Percentiles rank a stretch among this genome's conserved stretches.
Conservation (phyloP, 495 filamentous ascomycete genomes). For the Parmelia sp. region DNA sequence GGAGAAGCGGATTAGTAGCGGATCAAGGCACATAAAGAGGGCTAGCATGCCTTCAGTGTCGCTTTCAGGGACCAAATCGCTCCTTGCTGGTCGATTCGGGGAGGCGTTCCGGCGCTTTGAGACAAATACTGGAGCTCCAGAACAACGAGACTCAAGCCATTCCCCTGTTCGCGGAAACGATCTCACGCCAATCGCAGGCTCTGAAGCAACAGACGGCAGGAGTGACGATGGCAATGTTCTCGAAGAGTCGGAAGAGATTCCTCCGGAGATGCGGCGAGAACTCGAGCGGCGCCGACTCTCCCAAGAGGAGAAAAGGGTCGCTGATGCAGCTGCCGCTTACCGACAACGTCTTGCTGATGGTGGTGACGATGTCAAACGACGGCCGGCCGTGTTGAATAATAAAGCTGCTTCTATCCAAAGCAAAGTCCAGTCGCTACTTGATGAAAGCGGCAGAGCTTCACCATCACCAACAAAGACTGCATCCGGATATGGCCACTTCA, state of each 20-base stretch:
- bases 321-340: conserved; percentile 86
- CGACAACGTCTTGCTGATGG: conserved; percentile 65
- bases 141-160: conserved; percentile 49
- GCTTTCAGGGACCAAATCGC: conserved; percentile 70
- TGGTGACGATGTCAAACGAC: conserved; percentile 45
- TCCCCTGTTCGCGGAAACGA: conserved; percentile 39
- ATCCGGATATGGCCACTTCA: conserved; percentile 81
- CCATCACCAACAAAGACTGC: conserved; percentile 61
- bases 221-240: conserved; percentile 61
- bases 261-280: conserved; percentile 86
- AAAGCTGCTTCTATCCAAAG: conserved; percentile 77
- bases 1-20: conserved; percentile 59
- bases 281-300: conserved; percentile 77
- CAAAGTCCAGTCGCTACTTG: conserved; percentile 78
- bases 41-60: conserved; percentile 74
- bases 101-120: conserved; percentile 96
- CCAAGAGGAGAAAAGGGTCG: conserved; percentile 89
- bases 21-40: conserved; percentile 69
- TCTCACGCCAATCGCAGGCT: conserved; percentile 67
- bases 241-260: conserved; percentile 62
- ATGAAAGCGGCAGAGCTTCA: conserved; percentile 60
- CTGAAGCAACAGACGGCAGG: conserved; percentile 64
- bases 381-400: conserved; percentile 37
- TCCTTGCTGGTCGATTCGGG: conserved; percentile 84
- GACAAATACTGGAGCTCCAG: conserved; percentile 46